A percentile compares a stretch with the other conserved stretches of the same genome.
These are phyloP conservation scores for Biscogniauxia mediterranea DNA, from an alignment of 2,329 filamentous ascomycete genomes.

Conservation along the genomic window DNA sequence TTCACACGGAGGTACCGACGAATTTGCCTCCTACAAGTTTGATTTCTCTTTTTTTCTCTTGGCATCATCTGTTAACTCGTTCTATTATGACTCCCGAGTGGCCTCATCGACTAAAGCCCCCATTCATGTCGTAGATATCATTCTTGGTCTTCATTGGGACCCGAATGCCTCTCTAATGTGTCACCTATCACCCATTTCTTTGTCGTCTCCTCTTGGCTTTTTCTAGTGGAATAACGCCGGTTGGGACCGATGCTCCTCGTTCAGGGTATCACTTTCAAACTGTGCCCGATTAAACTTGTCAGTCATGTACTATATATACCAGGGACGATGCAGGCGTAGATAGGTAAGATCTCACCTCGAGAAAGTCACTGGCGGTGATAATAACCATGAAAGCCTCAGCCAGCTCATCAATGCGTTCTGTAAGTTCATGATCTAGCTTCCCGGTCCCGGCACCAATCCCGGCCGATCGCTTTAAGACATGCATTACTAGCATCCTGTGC, in stretches of 20 bases:
- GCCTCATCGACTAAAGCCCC: not conserved
- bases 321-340: not conserved
- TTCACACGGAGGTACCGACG: not conserved
- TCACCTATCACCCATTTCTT: constrained; percentile 1
- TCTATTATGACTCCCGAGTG: not conserved
- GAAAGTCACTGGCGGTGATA: constrained; percentile 77
- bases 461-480: constrained; percentile 85
- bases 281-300: constrained; percentile 15
- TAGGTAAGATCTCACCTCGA: constrained; percentile 61
- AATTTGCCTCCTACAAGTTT: not conserved
- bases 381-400: constrained; percentile 83
- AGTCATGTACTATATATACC: constrained; percentile 9
- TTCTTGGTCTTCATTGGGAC: not conserved
- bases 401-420: constrained; percentile 68
- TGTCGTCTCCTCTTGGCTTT: not conserved
- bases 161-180: not conserved
- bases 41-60: not conserved
- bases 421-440: constrained; percentile 41
- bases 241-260: constrained; percentile 20
- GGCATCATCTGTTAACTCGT: not conserved
- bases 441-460: constrained; percentile 62
- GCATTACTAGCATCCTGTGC: constrained; percentile 79
- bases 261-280: constrained; percentile 28
- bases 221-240: constrained; percentile 29
- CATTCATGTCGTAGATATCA: not conserved